Conservation (phyloP, 192 early-diverging fungal species). For the Funneliformis geosporum region DNA sequence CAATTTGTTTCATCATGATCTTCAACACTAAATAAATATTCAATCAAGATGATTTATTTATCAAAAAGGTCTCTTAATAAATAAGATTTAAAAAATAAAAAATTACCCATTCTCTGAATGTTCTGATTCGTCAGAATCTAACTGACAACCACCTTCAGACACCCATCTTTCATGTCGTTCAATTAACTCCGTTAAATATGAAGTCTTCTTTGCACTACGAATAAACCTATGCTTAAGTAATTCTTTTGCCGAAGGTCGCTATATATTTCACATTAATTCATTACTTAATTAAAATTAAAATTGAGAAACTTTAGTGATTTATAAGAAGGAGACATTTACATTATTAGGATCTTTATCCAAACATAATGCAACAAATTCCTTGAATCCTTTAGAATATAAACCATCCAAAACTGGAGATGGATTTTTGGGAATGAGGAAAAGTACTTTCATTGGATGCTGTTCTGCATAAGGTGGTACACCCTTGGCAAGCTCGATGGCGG, state of each 20-base stretch:
- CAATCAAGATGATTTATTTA: background rate
- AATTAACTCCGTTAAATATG: slow-evolving; percentile 83
- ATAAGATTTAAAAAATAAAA: background rate
- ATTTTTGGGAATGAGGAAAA: slow-evolving; percentile 92
- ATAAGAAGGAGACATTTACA: slow-evolving; percentile 44
- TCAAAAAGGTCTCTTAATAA: slow-evolving; percentile 8
- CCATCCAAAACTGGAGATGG: slow-evolving; percentile 81
- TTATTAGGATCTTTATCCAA: slow-evolving; percentile 80
- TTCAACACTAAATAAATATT: slow-evolving; percentile 38
- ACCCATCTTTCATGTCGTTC: slow-evolving; percentile 83
- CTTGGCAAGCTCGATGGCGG: slow-evolving; percentile 93
- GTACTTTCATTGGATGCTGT: slow-evolving; percentile 91
- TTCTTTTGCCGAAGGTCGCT: slow-evolving; percentile 88
- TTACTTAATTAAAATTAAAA: background rate
- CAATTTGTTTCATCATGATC: slow-evolving; percentile 47
- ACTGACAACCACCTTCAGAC: slow-evolving; percentile 51
- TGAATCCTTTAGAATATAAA: slow-evolving; percentile 77
- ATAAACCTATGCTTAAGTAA: slow-evolving; percentile 89
- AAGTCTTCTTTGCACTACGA: slow-evolving; percentile 76
- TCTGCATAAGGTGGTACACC: slow-evolving; percentile 92
- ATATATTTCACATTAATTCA: slow-evolving; percentile 12
- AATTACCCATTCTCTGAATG: slow-evolving; percentile 29
- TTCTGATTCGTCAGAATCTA: slow-evolving; percentile 42
- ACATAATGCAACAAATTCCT: slow-evolving; percentile 87
- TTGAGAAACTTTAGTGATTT: background rate